A percentile compares a stretch with the other conserved stretches of the same genome.
phyloP scores from a whole-genome alignment of 108 stramenopile genomes.

The Pseudonitzschia multiseries region DNA sequence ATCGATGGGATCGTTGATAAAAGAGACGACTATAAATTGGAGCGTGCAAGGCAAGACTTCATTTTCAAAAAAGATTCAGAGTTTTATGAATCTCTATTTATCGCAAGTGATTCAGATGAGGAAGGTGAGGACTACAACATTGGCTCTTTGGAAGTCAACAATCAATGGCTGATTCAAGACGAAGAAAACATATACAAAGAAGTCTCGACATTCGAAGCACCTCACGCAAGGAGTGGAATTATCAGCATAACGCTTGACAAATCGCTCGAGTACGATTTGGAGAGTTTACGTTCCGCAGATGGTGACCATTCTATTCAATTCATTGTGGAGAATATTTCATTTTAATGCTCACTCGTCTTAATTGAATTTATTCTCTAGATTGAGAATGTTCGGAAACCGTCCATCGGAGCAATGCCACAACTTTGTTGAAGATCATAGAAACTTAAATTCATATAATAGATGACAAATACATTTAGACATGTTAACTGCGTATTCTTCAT shows the following conservation, averaged over 20 bases:
- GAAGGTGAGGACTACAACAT: not conserved
- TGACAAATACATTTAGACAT: too few relatives aligned
- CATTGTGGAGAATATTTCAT: not conserved
- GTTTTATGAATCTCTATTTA: slow-evolving; percentile 6
- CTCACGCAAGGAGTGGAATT: not conserved
- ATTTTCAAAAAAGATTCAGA: not conserved
- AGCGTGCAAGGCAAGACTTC: not conserved
- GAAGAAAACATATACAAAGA: not conserved
- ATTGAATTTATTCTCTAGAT: too few relatives aligned
- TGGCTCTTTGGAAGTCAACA: not conserved
- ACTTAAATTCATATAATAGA: too few relatives aligned
- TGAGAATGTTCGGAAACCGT: too few relatives aligned
- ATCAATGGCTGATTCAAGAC: not conserved
- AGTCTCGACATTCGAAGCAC: not conserved
- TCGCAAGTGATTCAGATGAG: slow-evolving; percentile 4
- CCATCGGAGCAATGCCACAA: too few relatives aligned
- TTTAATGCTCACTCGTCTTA: not conserved
- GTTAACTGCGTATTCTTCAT: too few relatives aligned
- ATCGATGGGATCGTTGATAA: not conserved
- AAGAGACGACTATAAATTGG: not conserved
- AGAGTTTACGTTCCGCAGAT: not conserved
- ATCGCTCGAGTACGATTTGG: not conserved
- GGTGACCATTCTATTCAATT: not conserved
- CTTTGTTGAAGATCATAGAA: too few relatives aligned
- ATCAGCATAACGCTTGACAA: not conserved